These are phyloP conservation scores for Periconia digitata DNA, from an alignment of 2,329 filamentous ascomycete species.

Conservation along the genomic window DNA sequence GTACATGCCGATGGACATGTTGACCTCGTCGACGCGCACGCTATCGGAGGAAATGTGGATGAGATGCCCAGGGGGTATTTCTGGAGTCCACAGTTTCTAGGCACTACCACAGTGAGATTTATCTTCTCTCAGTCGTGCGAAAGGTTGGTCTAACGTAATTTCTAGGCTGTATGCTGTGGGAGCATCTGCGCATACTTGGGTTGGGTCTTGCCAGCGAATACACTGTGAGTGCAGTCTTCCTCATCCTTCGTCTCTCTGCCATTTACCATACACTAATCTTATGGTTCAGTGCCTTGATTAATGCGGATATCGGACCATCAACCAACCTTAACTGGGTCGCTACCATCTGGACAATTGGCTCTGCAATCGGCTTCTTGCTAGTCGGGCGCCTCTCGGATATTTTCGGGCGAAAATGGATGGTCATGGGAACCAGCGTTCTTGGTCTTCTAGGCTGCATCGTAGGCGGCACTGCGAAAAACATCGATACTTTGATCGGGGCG, in stretches of 20 bases:
- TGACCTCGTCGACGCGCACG: constrained; percentile 47
- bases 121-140: neutral
- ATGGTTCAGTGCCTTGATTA: constrained; percentile 19
- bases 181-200: constrained; percentile 32
- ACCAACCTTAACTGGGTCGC: constrained; percentile 30
- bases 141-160: neutral
- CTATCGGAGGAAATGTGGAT: constrained; percentile 46
- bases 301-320: constrained; percentile 29
- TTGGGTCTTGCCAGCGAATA: constrained; percentile 33
- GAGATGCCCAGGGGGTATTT: constrained; percentile 49
- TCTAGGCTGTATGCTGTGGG: constrained; percentile 25
- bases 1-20: constrained; percentile 47
- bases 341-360: constrained; percentile 28
- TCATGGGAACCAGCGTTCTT: constrained; percentile 21
- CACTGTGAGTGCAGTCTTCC: constrained; percentile 19
- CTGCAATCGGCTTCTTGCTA: constrained; percentile 23
- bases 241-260: neutral
- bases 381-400: constrained; percentile 28
- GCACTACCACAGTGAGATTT: constrained; percentile 38
- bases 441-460: constrained; percentile 29
- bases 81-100: constrained; percentile 44
- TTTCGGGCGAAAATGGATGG: constrained; percentile 29
- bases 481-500: constrained; percentile 34
- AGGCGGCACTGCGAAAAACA: constrained; percentile 29
- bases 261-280: too few relatives aligned